Conservation (phyloP, 352 stramenopile species). For the Phytophthora boehmeriae region DNA sequence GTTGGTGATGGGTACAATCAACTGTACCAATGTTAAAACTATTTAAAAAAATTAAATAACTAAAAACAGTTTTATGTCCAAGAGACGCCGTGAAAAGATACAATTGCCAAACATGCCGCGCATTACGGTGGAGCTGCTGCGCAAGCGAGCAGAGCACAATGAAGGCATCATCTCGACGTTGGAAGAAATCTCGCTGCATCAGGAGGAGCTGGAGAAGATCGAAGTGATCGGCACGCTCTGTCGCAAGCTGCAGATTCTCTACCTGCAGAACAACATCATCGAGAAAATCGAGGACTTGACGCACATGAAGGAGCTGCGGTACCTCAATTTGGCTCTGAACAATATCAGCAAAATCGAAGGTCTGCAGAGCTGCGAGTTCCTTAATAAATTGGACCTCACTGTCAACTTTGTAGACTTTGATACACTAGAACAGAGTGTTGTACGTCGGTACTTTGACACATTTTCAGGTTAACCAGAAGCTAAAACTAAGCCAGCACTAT, state of each 20-base stretch:
- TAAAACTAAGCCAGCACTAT: background rate
- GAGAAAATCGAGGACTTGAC: slow-evolving; percentile 91
- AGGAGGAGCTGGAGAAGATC: slow-evolving; percentile 94
- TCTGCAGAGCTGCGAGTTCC: slow-evolving; percentile 84
- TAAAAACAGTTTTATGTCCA: too few species aligned
- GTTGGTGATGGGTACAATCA: too few species aligned
- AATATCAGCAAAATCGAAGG: slow-evolving; percentile 93
- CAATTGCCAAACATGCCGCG: slow-evolving; percentile 43
- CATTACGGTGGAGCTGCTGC: slow-evolving; percentile 84
- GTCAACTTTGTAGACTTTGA: slow-evolving; percentile 96
- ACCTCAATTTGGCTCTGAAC: slow-evolving; percentile 96
- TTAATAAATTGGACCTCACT: slow-evolving; percentile 94
- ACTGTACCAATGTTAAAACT: too few species aligned
- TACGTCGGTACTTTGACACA: slow-evolving; percentile 17
- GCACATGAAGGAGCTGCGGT: slow-evolving; percentile 94
- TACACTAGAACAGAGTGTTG: slow-evolving; percentile 85
- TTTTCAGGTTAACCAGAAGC: background rate
- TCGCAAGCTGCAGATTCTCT: slow-evolving; percentile 93
- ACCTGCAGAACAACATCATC: slow-evolving; percentile 98
- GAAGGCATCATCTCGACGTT: slow-evolving; percentile 92
- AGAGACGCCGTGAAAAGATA: too few species aligned
- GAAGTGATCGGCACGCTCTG: slow-evolving; percentile 90
- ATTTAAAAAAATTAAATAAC: too few species aligned
- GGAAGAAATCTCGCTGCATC: slow-evolving; percentile 93
- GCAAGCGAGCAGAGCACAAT: slow-evolving; percentile 95